Evolutionary conservation across 371 early-diverging fungal genomes (phyloP).

Genomic region (Haplosporangium sp.): DNA sequence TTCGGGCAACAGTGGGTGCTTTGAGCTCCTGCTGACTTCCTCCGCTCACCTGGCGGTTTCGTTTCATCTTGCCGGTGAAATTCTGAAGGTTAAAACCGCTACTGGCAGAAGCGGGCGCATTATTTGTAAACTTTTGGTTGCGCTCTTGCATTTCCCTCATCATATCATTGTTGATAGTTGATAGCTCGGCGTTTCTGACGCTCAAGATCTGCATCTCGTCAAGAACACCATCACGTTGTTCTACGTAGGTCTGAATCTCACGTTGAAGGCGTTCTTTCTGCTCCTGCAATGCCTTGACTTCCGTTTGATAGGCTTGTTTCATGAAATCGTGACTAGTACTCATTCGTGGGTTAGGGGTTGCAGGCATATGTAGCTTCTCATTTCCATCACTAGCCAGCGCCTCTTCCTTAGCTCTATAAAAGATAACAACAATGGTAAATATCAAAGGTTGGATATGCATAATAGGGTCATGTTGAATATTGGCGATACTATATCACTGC

Average conservation of each 20-base stretch:
- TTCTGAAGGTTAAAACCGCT: background rate
- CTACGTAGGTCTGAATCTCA: slow-evolving; percentile 38
- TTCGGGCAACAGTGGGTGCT: slow-evolving; percentile 22
- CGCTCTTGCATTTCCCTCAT: slow-evolving; percentile 59
- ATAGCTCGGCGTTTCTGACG: slow-evolving; percentile 65
- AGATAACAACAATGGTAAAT: background rate
- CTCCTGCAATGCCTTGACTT: slow-evolving; percentile 53
- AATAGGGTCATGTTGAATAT: no score
- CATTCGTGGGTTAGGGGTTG: slow-evolving; percentile 27
- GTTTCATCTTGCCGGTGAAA: slow-evolving; percentile 28
- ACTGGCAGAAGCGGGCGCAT: no score
- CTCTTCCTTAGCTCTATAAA: background rate
- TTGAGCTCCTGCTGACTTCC: slow-evolving; percentile 30
- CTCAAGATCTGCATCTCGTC: slow-evolving; percentile 67
- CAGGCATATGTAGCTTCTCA: background rate
- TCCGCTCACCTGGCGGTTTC: slow-evolving; percentile 37
- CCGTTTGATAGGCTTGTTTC: slow-evolving; percentile 49
- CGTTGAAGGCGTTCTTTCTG: slow-evolving; percentile 44
- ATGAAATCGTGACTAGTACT: slow-evolving; percentile 54
- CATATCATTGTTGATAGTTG: slow-evolving; percentile 66
- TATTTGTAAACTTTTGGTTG: slow-evolving; percentile 9
- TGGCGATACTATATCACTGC: background rate
- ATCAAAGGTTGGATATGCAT: no score
- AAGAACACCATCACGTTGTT: slow-evolving; percentile 56
- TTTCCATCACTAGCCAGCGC: background rate